Percentiles rank a stretch among this genome's conserved stretches.
These are phyloP conservation scores for Alternaria sp. DNA, from an alignment of 2,329 filamentous ascomycete genomes.

Conservation along the genomic window DNA sequence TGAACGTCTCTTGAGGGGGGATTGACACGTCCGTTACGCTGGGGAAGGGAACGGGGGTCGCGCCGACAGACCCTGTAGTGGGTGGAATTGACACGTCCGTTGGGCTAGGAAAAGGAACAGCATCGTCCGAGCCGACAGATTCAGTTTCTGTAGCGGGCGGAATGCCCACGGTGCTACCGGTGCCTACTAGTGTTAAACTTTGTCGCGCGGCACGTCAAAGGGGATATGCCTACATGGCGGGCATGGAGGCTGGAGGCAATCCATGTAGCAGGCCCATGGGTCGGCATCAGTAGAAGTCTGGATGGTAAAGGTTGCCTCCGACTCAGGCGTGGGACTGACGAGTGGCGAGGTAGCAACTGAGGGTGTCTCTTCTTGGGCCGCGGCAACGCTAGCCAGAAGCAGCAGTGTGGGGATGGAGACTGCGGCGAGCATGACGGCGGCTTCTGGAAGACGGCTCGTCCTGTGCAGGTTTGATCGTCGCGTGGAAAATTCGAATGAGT, in stretches of 20 bases:
- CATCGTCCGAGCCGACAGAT: neutral
- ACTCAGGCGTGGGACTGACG: constrained; percentile 28
- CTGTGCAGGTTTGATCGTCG: neutral
- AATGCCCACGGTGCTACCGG: constrained; percentile 24
- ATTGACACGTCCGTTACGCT: constrained; percentile 30
- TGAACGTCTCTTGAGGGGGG: constrained; percentile 30
- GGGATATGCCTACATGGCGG: constrained; percentile 30
- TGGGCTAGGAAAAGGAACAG: constrained; percentile 18
- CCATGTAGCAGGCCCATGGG: constrained; percentile 34
- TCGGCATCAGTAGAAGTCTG: constrained; percentile 38
- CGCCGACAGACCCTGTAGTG: constrained; percentile 4
- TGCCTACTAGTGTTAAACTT: constrained; percentile 19
- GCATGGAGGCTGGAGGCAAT: constrained; percentile 41
- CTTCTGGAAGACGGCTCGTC: neutral
- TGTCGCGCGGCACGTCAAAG: neutral
- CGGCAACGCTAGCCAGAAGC: constrained; percentile 38
- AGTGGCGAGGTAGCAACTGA: constrained; percentile 26
- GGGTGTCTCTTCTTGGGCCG: constrained; percentile 26
- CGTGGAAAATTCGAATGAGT: neutral
- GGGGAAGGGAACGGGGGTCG: neutral
- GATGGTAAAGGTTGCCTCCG: constrained; percentile 38
- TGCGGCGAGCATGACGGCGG: constrained; percentile 36
- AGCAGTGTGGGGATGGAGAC: constrained; percentile 35
- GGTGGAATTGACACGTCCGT: constrained; percentile 22
- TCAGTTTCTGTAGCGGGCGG: neutral